phyloP scores from a whole-genome alignment of 768 basidiomycete genomes.

The Rhizopogon rudus region DNA sequence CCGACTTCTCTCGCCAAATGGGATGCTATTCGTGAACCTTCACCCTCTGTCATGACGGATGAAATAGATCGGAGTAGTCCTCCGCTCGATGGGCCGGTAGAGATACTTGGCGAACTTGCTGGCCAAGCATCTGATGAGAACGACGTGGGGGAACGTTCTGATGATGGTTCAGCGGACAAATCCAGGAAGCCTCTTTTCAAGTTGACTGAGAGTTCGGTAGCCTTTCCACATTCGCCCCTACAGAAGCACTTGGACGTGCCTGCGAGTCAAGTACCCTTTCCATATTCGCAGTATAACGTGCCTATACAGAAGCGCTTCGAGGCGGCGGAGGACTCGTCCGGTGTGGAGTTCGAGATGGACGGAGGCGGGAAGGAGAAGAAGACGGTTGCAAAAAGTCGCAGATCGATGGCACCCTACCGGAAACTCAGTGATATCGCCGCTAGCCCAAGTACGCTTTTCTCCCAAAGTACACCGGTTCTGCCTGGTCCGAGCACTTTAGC shows the following conservation, averaged over 20 bases:
- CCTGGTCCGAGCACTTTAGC: conserved; percentile 22
- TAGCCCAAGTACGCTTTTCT: conserved; percentile 26
- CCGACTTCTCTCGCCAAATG: conserved; percentile 18
- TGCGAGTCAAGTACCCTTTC: conserved; percentile 49
- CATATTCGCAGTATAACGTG: conserved; percentile 43
- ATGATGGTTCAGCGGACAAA: neutral
- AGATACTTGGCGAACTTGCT: neutral
- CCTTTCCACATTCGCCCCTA: conserved; percentile 44
- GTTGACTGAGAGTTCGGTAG: conserved; percentile 45
- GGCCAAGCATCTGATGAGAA: conserved; percentile 9
- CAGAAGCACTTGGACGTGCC: conserved; percentile 7
- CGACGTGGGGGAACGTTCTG: conserved; percentile 1
- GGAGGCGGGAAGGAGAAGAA: conserved; percentile 21
- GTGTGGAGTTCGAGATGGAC: conserved; percentile 31
- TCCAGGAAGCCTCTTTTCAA: conserved; percentile 39
- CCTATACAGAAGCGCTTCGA: conserved; percentile 8
- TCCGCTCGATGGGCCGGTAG: neutral
- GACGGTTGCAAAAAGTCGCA: conserved; percentile 8
- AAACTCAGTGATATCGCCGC: conserved; percentile 49
- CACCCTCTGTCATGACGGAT: conserved; percentile 24
- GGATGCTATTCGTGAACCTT: conserved; percentile 24
- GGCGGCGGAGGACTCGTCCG: conserved; percentile 13
- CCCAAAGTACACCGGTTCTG: conserved; percentile 30
- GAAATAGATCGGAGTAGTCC: conserved; percentile 33
- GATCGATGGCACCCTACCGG: conserved; percentile 30